Base-by-base conservation (phyloP, 257 asterid species). In the Phtheirospermum japonicum region DNA sequence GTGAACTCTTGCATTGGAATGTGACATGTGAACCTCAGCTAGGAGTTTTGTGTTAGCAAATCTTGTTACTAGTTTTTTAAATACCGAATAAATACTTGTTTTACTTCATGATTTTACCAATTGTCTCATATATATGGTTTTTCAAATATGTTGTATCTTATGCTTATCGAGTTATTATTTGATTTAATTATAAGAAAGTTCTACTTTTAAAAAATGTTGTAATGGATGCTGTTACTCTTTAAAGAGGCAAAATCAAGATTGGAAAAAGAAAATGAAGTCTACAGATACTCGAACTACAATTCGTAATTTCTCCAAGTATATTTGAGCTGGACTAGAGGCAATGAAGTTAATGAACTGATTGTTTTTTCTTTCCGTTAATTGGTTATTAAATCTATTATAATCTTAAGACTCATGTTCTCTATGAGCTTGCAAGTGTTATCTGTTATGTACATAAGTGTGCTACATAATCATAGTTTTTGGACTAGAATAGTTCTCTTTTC, bases 1-100 rank as follows among this genome's bases (percentile, higher is more conserved):
- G 65, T 74, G 74, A 63, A 62, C 61, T 70, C 63, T 54, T 68
- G 71, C 73, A 40, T 67, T 64, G 63, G 73, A 75, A 76, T 71
- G 71, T 79, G 77, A 73, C 75, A 52, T 68, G 64, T 69, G 78
- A 74, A 61, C 66, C 72, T 61, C 73, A 48, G 60, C 73, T 76
- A 57, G 71, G 74, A 71, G 34, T 37, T 61, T 59, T 58, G 57
- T 49, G 58, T 42, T 67, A 28, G 76, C 73, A 42, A 56, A 36
- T 36, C 7, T 36, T 1, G 2, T 36, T 2, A 12, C 28, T 23
- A 23, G 28, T 23, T 23, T 1, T 1, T 23, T 23, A 23, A 3
- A 23, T 56, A 26, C 63, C 46, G 68, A 65, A 67, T 57, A 54
- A 59, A 17, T 70, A 48, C 52, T 20, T 55, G 34, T 46, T 66